Conservation (phyloP, 805 yeast genomes). For the Candida lessepsii region DNA sequence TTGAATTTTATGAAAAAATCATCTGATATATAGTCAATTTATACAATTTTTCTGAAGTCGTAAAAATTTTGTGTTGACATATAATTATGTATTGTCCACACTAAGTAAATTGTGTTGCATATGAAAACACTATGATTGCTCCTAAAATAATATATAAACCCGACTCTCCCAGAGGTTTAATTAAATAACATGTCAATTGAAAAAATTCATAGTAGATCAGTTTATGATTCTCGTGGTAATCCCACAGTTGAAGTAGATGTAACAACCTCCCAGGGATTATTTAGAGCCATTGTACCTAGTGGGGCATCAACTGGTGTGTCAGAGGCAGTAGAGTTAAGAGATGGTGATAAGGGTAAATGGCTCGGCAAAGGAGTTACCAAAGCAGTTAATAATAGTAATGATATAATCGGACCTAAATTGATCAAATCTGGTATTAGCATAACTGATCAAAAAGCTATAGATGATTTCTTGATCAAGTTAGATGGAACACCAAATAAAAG, state of each 20-base stretch:
- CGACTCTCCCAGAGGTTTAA: too few relatives aligned
- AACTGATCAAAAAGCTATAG: slow-evolving; percentile 81
- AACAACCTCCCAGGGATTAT: slow-evolving; percentile 86
- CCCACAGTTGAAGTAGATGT: slow-evolving; percentile 99
- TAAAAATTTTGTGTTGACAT: too few relatives aligned
- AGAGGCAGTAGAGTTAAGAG: slow-evolving; percentile 98
- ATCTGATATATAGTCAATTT: background rate
- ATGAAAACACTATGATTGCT: too few relatives aligned
- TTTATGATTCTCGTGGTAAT: slow-evolving; percentile 99
- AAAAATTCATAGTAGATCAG: slow-evolving; percentile 91
- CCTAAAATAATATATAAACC: too few relatives aligned
- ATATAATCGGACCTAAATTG: slow-evolving; percentile 91
- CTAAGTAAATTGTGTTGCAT: too few relatives aligned
- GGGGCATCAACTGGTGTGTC: slow-evolving; percentile 99
- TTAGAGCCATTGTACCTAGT: slow-evolving; percentile 98
- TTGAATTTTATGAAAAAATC: slow-evolving; percentile 8
- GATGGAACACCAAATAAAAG: slow-evolving; percentile 98
- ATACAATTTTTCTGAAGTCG: too few relatives aligned
- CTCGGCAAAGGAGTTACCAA: slow-evolving; percentile 97
- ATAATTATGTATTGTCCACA: too few relatives aligned
- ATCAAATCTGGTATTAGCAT: slow-evolving; percentile 78
- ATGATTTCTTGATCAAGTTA: slow-evolving; percentile 77
- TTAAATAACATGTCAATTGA: slow-evolving; percentile 82
- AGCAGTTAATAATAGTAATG: slow-evolving; percentile 96
- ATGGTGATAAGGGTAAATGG: slow-evolving; percentile 97